Percentiles rank a stretch among this genome's conserved stretches.
Evolutionary conservation across 257 asterid genomes (phyloP).

Genomic region (Penstemon eatonii): DNA sequence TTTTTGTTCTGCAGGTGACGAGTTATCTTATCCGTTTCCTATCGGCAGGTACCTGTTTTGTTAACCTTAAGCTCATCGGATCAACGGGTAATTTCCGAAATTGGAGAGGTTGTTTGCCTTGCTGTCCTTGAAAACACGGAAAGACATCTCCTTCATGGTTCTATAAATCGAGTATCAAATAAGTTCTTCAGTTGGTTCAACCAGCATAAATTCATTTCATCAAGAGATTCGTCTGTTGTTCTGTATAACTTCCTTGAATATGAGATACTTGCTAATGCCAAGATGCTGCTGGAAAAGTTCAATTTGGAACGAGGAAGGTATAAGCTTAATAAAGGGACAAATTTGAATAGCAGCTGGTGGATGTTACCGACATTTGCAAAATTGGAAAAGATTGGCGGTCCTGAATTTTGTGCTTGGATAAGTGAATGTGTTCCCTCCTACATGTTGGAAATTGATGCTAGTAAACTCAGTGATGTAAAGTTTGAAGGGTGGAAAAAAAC

Average conservation of each 20-base stretch:
- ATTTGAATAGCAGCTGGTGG: conserved; percentile 57
- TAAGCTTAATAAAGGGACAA: conserved; percentile 36
- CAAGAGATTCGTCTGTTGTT: conserved; percentile 62
- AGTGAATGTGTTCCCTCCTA: conserved; percentile 69
- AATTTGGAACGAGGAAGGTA: conserved; percentile 44
- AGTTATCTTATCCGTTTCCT: conserved; percentile 83
- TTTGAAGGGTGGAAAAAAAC: conserved; percentile 67
- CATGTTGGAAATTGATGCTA: conserved; percentile 64
- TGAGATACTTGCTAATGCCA: conserved; percentile 59
- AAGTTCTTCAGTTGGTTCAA: conserved; percentile 50
- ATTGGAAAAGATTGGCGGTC: conserved; percentile 78
- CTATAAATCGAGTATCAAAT: conserved; percentile 35
- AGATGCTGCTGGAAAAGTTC: conserved; percentile 52
- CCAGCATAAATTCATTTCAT: conserved; percentile 49
- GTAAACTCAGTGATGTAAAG: conserved; percentile 48
- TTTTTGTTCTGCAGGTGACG: conserved; percentile 85
- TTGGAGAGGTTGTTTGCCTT: conserved; percentile 79
- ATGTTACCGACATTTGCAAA: conserved; percentile 46
- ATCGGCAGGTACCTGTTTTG: conserved; percentile 85
- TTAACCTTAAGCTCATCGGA: conserved; percentile 63
- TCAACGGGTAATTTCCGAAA: conserved; percentile 53
- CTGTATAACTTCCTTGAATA: conserved; percentile 54
- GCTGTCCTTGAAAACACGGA: conserved; percentile 61
- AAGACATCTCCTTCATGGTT: conserved; percentile 38
- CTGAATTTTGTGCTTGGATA: conserved; percentile 75